phyloP scores from a whole-genome alignment of 768 basidiomycete species.

The Leccinum uliginosum region DNA sequence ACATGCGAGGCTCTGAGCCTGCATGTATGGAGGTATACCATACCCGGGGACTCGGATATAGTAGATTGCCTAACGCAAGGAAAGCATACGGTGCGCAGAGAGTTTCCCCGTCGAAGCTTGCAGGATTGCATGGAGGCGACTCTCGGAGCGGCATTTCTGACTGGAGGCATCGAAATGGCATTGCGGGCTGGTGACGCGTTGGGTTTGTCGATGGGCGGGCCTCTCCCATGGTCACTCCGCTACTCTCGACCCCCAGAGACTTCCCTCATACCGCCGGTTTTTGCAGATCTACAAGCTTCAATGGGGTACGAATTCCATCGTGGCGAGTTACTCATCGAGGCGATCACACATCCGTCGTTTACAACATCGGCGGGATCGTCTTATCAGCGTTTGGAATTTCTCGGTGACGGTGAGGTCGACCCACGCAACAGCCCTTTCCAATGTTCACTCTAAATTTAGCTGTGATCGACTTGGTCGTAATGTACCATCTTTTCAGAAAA shows the following conservation, averaged over 20 bases:
- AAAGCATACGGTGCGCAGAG: slow-evolving; percentile 35
- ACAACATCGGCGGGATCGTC: slow-evolving; percentile 48
- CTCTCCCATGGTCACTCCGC: slow-evolving; percentile 62
- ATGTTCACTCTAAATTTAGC: slow-evolving; percentile 38
- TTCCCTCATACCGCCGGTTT: slow-evolving; percentile 42
- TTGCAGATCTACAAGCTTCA: slow-evolving; percentile 51
- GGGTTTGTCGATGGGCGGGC: slow-evolving; percentile 70
- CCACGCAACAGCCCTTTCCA: not conserved
- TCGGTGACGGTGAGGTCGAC: slow-evolving; percentile 74
- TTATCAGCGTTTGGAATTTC: slow-evolving; percentile 84
- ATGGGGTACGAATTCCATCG: slow-evolving; percentile 70
- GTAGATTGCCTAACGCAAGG: slow-evolving; percentile 26
- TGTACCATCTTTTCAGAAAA: slow-evolving; percentile 64
- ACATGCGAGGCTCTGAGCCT: slow-evolving; percentile 54
- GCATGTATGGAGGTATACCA: slow-evolving; percentile 55
- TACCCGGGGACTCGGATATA: slow-evolving; percentile 36
- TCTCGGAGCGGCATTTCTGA: slow-evolving; percentile 70
- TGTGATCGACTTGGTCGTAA: slow-evolving; percentile 66
- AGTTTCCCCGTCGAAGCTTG: slow-evolving; percentile 63
- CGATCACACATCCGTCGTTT: slow-evolving; percentile 84
- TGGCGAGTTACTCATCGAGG: slow-evolving; percentile 64
- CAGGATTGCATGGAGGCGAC: slow-evolving; percentile 89
- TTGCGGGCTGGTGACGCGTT: slow-evolving; percentile 60
- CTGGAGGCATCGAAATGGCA: slow-evolving; percentile 69
- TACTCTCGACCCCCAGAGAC: slow-evolving; percentile 35